Evolutionary conservation across 352 stramenopile genomes (phyloP), one percentile per base, ranked within the genome.

Genomic region (Globisporangium middletonii): DNA sequence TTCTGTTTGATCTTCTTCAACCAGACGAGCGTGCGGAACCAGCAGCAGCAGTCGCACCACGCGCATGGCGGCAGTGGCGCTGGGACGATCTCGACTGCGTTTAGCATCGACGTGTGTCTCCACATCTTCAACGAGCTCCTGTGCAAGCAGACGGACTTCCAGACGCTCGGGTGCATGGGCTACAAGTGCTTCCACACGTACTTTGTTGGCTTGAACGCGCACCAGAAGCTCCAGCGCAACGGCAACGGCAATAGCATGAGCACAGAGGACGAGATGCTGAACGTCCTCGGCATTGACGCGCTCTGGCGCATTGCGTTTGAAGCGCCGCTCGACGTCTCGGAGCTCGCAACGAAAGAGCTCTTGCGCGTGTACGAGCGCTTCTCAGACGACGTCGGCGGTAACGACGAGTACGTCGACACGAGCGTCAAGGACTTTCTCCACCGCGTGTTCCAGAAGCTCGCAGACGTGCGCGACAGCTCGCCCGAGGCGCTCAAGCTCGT

Each of bases 101-200:
- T 95, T 51, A 87, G 69, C 27, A 55, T 83, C 19, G 78, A 89
- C 3, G 86, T 94, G 35, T 92, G 84, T 44, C 69, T 71, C 15
- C 82, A 89, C 60, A 88, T 94, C 44, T 94, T 95, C 59, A 84
- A 89, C 42, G 74, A 93, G 53, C 64, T 94, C 9, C 57, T 94
- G 51, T 94, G 86, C 60, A 66, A 82, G 45, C 82, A 88, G 60
- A 93, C 83, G 5, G 79, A 92, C 62, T 91, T 90, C 26, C 56
- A 63, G 48, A 83, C 75, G 5, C 68, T 95, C 44, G 83, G 84
- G 4, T 77, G 67, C 15, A 71, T 90, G 55, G 86, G 86, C 1
- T 95, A 94, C 62, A 84, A 88, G 52, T 95, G 86, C 50, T 95
- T 95, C 30, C 82, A 93, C 59, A 91, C 83, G 13, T 95, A 91